These are phyloP conservation scores for Apophysomyces elegans DNA, from an alignment of 371 early-diverging fungal species.

Conservation along the genomic window DNA sequence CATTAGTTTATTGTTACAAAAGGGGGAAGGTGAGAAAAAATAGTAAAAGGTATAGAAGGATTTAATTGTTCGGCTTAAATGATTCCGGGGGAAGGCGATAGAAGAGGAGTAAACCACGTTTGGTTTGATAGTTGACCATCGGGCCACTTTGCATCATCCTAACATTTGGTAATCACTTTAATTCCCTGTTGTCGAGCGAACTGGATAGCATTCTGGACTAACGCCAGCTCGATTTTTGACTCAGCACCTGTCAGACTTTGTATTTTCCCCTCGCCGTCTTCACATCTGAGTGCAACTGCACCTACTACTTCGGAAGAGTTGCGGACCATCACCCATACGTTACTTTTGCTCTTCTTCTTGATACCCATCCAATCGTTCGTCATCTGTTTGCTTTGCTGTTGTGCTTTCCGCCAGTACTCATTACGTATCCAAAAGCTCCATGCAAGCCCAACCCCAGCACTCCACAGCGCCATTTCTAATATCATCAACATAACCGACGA, in stretches of 20 bases:
- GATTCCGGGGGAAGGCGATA: neutral
- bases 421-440: conserved; percentile 31
- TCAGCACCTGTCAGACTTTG: conserved; percentile 37
- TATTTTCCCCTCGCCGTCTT: conserved; percentile 42
- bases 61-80: neutral
- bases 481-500: conserved; percentile 7
- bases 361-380: conserved; percentile 1
- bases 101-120: neutral
- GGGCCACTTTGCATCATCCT: conserved; percentile 30
- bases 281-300: conserved; percentile 30
- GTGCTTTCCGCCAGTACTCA: conserved; percentile 13
- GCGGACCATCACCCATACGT: conserved; percentile 41
- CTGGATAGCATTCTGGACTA: conserved; percentile 42
- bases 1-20: conserved; percentile 18
- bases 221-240: conserved; percentile 28
- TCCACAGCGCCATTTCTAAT: conserved; percentile 35
- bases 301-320: conserved; percentile 23
- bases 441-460: conserved; percentile 33
- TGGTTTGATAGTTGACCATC: conserved; percentile 27
- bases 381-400: conserved; percentile 11
- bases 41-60: conserved; percentile 8
- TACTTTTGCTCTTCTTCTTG: conserved; percentile 26
- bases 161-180: conserved; percentile 42
- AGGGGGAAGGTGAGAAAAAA: neutral
- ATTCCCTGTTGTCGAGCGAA: conserved; percentile 47